Evolutionary conservation across 805 yeast species (phyloP).

Genomic region (Ogataea allantospora): DNA sequence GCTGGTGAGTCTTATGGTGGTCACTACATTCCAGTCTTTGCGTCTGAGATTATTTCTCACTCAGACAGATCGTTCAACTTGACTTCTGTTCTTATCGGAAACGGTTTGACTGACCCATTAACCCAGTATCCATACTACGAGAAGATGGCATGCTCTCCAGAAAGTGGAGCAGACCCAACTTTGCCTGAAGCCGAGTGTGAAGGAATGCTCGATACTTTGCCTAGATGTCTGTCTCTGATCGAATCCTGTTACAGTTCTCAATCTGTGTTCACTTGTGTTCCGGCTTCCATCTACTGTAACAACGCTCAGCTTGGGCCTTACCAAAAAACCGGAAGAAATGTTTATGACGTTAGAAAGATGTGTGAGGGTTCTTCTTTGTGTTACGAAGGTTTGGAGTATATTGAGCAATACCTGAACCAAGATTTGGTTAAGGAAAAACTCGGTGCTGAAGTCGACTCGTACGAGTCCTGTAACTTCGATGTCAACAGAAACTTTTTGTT

Average conservation of each 20-base stretch:
- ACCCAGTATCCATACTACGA: slow-evolving; percentile 75
- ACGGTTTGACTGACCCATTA: slow-evolving; percentile 86
- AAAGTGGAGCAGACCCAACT: slow-evolving; percentile 73
- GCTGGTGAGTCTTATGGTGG: slow-evolving; percentile 88
- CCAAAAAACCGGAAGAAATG: slow-evolving; percentile 58
- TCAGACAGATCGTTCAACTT: slow-evolving; percentile 60
- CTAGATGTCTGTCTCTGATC: slow-evolving; percentile 63
- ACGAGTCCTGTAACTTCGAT: slow-evolving; percentile 50
- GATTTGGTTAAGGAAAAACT: slow-evolving; percentile 52
- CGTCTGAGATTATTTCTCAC: slow-evolving; percentile 53
- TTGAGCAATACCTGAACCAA: slow-evolving; percentile 52
- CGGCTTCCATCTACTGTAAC: slow-evolving; percentile 63
- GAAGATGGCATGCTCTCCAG: slow-evolving; percentile 93
- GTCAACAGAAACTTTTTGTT: slow-evolving; percentile 49
- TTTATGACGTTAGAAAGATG: slow-evolving; percentile 58
- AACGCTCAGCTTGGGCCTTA: slow-evolving; percentile 60
- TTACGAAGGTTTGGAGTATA: slow-evolving; percentile 48
- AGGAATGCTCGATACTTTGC: slow-evolving; percentile 56
- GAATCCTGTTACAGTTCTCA: slow-evolving; percentile 62
- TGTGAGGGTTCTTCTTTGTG: slow-evolving; percentile 55
- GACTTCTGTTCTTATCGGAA: slow-evolving; percentile 83
- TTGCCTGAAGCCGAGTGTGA: slow-evolving; percentile 68
- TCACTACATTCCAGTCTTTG: slow-evolving; percentile 73
- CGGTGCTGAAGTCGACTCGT: slow-evolving; percentile 54
- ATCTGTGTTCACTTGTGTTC: slow-evolving; percentile 58